Conservation (phyloP, 768 basidiomycete genomes). For the Leccinum boreale region DNA sequence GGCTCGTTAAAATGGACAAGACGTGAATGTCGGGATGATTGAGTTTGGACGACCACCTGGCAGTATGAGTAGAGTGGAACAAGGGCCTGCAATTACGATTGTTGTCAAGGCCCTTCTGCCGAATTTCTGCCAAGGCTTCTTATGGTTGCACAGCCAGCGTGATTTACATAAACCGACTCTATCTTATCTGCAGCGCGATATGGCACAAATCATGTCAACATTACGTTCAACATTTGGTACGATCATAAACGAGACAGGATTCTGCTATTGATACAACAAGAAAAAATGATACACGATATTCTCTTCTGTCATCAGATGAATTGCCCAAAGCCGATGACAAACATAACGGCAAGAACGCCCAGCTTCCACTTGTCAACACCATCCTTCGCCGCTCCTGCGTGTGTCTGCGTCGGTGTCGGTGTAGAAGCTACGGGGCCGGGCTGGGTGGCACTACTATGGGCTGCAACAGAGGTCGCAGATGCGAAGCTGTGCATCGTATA, state of each 20-base stretch:
- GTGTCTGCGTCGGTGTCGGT: background rate
- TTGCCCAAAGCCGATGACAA: background rate
- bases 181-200: constrained; percentile 11
- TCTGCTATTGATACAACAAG: background rate
- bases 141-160: constrained; percentile 15
- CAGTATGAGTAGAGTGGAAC: constrained; percentile 2
- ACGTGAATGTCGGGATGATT: background rate
- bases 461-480: constrained; percentile 51
- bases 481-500: constrained; percentile 20
- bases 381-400: background rate
- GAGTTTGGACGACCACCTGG: background rate
- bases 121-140: background rate
- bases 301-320: constrained; percentile 8
- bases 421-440: constrained; percentile 40
- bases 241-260: background rate
- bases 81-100: background rate
- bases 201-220: no score
- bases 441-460: constrained; percentile 30
- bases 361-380: background rate
- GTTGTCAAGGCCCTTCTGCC: background rate
- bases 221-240: no score
- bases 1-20: background rate
- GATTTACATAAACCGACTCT: background rate
- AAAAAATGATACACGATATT: background rate
- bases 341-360: constrained; percentile 1